Percentiles rank a stretch among this genome's conserved stretches.
Evolutionary conservation across 768 basidiomycete species (phyloP).

Genomic region (Calocera viscosa): DNA sequence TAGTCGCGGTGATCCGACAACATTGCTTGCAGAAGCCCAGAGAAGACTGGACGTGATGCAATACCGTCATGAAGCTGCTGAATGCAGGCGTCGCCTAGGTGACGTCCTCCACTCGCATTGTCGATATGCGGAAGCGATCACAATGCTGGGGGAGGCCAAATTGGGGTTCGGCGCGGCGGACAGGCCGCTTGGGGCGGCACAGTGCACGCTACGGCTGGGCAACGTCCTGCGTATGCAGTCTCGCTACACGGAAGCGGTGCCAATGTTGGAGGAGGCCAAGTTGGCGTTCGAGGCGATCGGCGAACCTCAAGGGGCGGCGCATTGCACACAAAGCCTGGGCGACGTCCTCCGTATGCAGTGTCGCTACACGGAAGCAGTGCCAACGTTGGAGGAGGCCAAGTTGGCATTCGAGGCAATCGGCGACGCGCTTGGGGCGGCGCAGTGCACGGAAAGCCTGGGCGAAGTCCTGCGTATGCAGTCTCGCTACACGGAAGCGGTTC

Average conservation of each 20-base stretch:
- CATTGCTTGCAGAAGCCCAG: too few relatives aligned
- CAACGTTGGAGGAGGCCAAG: background rate
- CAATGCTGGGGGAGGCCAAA: background rate
- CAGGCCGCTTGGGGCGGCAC: background rate
- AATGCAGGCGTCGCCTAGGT: background rate
- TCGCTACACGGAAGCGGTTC: background rate
- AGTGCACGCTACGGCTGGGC: background rate
- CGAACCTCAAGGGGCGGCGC: background rate
- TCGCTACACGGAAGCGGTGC: background rate
- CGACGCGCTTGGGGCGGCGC: background rate
- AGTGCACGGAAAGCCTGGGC: background rate
- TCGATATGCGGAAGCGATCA: background rate
- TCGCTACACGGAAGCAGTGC: background rate
- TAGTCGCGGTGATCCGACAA: too few relatives aligned
- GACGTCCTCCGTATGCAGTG: background rate
- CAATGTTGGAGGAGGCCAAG: background rate
- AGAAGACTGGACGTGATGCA: too few relatives aligned
- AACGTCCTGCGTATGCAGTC: background rate
- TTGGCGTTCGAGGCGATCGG: background rate
- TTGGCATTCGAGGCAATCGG: background rate
- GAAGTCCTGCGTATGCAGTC: background rate
- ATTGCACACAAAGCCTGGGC: background rate
- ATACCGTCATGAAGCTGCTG: too few relatives aligned
- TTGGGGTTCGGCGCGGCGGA: background rate
- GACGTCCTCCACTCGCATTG: background rate